Conservation (phyloP, 805 yeast species). For the Groenewaldozyma tartarivorans region DNA sequence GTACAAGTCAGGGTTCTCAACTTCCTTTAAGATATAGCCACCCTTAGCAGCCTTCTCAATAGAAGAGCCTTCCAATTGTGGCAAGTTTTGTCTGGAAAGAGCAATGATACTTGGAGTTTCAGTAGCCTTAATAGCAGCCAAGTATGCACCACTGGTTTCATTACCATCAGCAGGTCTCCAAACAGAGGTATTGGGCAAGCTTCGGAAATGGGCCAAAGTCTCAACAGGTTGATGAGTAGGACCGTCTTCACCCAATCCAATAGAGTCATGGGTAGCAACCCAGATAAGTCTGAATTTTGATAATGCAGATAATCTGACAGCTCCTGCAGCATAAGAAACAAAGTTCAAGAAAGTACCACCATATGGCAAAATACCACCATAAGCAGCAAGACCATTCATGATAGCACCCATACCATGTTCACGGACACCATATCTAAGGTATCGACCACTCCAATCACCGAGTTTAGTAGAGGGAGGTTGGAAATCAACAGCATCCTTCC, state of each 20-base stretch:
- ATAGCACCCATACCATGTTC: constrained; percentile 99
- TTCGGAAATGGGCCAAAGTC: constrained; percentile 41
- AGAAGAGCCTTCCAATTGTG: constrained; percentile 88
- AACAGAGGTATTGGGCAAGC: constrained; percentile 40
- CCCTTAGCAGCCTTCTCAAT: constrained; percentile 90
- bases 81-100: constrained; percentile 68
- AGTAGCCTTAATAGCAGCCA: constrained; percentile 45
- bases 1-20: constrained; percentile 57
- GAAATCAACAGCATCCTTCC: constrained; percentile 78
- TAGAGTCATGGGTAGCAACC: constrained; percentile 50
- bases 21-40: constrained; percentile 71
- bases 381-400: constrained; percentile 94
- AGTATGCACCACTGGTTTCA: constrained; percentile 47
- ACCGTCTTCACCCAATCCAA: constrained; percentile 51
- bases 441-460: constrained; percentile 87
- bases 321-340: constrained; percentile 50
- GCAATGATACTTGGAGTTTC: constrained; percentile 65
- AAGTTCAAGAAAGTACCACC: constrained; percentile 98
- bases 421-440: constrained; percentile 96
- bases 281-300: constrained; percentile 38
- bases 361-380: constrained; percentile 73
- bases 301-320: constrained; percentile 41
- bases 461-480: constrained; percentile 73
- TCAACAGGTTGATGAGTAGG: constrained; percentile 52
- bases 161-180: constrained; percentile 48